Conservation (phyloP, 2,329 filamentous ascomycete species). For the Sporothrix humicola region DNA sequence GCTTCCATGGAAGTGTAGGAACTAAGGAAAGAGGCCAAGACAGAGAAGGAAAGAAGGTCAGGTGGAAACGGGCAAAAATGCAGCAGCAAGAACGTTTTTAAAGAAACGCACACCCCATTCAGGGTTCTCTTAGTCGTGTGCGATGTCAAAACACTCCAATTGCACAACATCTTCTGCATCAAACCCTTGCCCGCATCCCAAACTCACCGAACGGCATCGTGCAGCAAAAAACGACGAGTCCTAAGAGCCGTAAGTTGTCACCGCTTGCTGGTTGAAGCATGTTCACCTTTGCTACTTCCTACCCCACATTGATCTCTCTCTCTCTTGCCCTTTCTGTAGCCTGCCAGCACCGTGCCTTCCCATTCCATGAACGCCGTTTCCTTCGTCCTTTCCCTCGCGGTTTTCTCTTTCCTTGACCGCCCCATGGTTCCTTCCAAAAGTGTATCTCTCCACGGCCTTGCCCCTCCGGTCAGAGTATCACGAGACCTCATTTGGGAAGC, state of each 20-base stretch:
- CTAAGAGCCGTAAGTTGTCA: neutral
- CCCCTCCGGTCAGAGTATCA: constrained; percentile 2
- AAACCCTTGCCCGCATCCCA: neutral
- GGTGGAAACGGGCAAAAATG: neutral
- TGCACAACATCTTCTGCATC: constrained; percentile 1
- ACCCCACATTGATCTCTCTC: no score
- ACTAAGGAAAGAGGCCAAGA: neutral
- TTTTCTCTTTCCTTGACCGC: no score
- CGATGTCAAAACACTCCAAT: neutral
- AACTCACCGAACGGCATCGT: constrained; percentile 3
- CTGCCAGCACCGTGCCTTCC: neutral
- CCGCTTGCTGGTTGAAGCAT: no score
- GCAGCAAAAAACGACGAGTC: neutral
- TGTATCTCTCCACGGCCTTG: neutral
- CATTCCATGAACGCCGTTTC: no score
- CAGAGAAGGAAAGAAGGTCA: neutral
- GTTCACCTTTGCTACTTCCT: neutral
- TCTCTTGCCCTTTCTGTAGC: neutral
- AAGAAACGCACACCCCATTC: constrained; percentile 10
- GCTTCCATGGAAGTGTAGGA: neutral
- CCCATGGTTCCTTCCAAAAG: neutral
- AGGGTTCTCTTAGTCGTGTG: neutral
- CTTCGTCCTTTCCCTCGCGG: neutral
- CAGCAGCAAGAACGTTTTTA: neutral
- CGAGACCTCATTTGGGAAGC: constrained; percentile 11